These are phyloP conservation scores for Purpureocillium lavendulum DNA, from an alignment of 2,329 filamentous ascomycete species.

Conservation along the genomic window DNA sequence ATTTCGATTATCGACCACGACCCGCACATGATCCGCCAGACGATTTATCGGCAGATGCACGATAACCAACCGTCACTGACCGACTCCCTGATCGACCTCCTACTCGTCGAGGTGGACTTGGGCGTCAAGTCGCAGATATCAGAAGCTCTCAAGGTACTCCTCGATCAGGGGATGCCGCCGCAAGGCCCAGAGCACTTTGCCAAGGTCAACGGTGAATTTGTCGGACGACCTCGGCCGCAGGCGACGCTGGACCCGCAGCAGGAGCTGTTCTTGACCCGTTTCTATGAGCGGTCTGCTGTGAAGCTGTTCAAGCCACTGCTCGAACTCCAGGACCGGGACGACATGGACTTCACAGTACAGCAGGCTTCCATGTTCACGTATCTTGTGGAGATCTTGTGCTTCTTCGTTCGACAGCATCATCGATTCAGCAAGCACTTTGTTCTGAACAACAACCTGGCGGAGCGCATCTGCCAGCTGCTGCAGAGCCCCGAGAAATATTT, in stretches of 20 bases:
- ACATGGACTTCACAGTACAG: slow-evolving; percentile 67
- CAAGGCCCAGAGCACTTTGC: slow-evolving; percentile 46
- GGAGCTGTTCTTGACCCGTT: slow-evolving; percentile 75
- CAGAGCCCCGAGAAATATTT: slow-evolving; percentile 82
- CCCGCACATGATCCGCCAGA: slow-evolving; percentile 84
- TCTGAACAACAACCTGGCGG: slow-evolving; percentile 66
- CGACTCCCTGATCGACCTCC: slow-evolving; percentile 84
- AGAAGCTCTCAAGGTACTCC: slow-evolving; percentile 86
- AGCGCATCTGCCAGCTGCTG: slow-evolving; percentile 75
- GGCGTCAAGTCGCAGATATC: slow-evolving; percentile 94
- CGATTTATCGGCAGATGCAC: slow-evolving; percentile 84
- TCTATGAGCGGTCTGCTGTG: slow-evolving; percentile 81
- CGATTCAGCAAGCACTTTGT: slow-evolving; percentile 85
- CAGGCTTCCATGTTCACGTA: slow-evolving; percentile 88
- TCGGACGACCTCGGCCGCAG: slow-evolving; percentile 50
- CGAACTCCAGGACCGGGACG: slow-evolving; percentile 61
- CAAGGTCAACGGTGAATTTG: slow-evolving; percentile 60
- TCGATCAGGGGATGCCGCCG: slow-evolving; percentile 57
- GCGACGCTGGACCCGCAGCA: slow-evolving; percentile 60
- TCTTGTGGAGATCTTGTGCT: slow-evolving; percentile 85
- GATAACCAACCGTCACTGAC: slow-evolving; percentile 81
- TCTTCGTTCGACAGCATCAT: slow-evolving; percentile 85
- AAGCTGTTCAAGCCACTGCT: slow-evolving; percentile 83
- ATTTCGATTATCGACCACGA: slow-evolving; percentile 95
- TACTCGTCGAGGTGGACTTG: slow-evolving; percentile 84